These are phyloP conservation scores for Phytophthora pini DNA, from an alignment of 352 stramenopile genomes.

Conservation along the genomic window DNA sequence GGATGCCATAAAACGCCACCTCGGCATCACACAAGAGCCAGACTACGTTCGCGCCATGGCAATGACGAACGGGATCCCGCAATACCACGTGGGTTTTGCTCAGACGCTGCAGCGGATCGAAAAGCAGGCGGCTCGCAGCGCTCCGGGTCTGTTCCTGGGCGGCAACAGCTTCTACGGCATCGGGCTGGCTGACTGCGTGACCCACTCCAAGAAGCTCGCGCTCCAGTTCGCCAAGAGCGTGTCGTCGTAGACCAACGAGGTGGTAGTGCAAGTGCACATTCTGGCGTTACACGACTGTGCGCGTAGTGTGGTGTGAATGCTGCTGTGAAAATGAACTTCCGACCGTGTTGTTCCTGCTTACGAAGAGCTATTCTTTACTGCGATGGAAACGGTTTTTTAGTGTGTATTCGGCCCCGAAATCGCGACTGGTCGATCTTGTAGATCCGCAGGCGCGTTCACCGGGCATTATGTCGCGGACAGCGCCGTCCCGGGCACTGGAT, in stretches of 20 bases:
- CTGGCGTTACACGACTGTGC: slow-evolving; percentile 12
- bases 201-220: slow-evolving; percentile 80
- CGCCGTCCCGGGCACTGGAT: slow-evolving; percentile 74
- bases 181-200: slow-evolving; percentile 84
- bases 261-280: slow-evolving; percentile 19
- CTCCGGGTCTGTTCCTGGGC: slow-evolving; percentile 57
- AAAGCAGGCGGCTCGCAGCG: slow-evolving; percentile 44
- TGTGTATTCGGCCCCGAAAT: background rate
- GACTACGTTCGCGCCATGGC: slow-evolving; percentile 64
- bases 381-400: slow-evolving; percentile 28
- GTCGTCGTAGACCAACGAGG: slow-evolving; percentile 25
- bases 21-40: slow-evolving; percentile 65
- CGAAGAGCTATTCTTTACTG: background rate
- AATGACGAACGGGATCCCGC: slow-evolving; percentile 75
- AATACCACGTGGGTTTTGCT: slow-evolving; percentile 87
- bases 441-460: slow-evolving; percentile 9
- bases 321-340: slow-evolving; percentile 17
- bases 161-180: slow-evolving; percentile 91
- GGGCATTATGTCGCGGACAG: slow-evolving; percentile 56
- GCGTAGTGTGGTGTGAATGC: slow-evolving; percentile 1
- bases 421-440: slow-evolving; percentile 16
- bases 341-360: slow-evolving; percentile 4
- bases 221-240: slow-evolving; percentile 66
- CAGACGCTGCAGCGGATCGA: slow-evolving; percentile 70
- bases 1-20: slow-evolving; percentile 73